Evolutionary conservation across 129 eudicot genomes (phyloP).

Genomic region (Pulicaria dysenterica): DNA sequence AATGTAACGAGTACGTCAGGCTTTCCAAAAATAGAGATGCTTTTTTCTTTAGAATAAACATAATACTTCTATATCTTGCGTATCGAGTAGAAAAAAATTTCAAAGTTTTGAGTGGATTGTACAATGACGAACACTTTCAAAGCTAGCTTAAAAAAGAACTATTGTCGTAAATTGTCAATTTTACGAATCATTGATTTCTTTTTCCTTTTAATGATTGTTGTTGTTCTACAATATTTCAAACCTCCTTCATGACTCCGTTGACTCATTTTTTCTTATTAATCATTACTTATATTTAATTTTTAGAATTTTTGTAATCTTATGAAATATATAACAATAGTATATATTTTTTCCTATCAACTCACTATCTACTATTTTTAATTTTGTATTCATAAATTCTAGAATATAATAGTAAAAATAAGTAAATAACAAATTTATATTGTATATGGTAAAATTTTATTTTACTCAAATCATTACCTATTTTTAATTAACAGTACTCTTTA

Average conservation of each 20-base stretch:
- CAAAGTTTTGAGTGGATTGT: neutral
- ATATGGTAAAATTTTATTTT: too few species aligned
- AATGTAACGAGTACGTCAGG: neutral
- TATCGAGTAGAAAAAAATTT: neutral
- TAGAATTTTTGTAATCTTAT: neutral
- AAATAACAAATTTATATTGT: too few species aligned
- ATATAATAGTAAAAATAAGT: too few species aligned
- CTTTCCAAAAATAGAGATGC: neutral
- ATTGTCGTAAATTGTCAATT: conserved; percentile 12
- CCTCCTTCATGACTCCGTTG: conserved; percentile 30
- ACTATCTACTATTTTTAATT: too few species aligned
- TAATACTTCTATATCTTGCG: neutral
- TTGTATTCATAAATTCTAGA: too few species aligned
- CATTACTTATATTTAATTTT: neutral
- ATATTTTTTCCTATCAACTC: too few species aligned
- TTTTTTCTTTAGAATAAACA: neutral
- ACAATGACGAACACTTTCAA: neutral
- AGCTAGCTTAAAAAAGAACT: neutral
- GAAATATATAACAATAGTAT: too few species aligned
- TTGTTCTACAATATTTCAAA: conserved; percentile 27
- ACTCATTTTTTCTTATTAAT: conserved; percentile 20
- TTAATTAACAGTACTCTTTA: too few species aligned
- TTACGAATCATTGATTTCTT: conserved; percentile 31
- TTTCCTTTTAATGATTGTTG: conserved; percentile 22
- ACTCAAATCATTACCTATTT: too few species aligned